A percentile compares a stretch with the other conserved stretches of the same genome.
Conservation (phyloP, 2,329 filamentous ascomycete genomes). For the Boeremia lycopersici region DNA sequence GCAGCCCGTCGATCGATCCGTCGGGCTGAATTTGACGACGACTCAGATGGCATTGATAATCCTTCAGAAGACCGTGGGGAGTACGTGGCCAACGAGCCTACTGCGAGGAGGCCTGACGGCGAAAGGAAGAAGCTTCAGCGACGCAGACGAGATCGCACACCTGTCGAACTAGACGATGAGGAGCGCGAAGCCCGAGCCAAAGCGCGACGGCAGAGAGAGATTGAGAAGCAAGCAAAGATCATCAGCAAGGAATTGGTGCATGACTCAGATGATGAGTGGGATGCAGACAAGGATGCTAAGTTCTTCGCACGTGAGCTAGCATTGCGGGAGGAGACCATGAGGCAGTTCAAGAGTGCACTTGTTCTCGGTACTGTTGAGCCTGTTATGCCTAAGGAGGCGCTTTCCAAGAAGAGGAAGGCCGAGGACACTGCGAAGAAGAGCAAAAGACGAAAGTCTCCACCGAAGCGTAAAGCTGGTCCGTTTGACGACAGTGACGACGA, state of each 20-base stretch:
- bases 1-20: slow-evolving; percentile 47
- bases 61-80: slow-evolving; percentile 61
- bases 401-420: slow-evolving; percentile 44
- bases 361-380: slow-evolving; percentile 52
- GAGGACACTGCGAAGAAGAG: slow-evolving; percentile 25
- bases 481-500: slow-evolving; percentile 41
- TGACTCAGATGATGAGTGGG: slow-evolving; percentile 84
- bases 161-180: slow-evolving; percentile 67
- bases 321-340: slow-evolving; percentile 63
- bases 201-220: slow-evolving; percentile 68
- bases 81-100: slow-evolving; percentile 73
- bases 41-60: slow-evolving; percentile 65
- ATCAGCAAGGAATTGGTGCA: slow-evolving; percentile 85
- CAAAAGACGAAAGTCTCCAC: slow-evolving; percentile 43
- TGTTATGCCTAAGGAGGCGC: slow-evolving; percentile 37
- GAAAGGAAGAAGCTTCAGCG: slow-evolving; percentile 62
- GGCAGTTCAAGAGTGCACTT: slow-evolving; percentile 53
- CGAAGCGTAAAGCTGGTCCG: slow-evolving; percentile 32
- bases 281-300: slow-evolving; percentile 71
- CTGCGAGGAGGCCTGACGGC: slow-evolving; percentile 60
- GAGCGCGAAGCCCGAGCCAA: slow-evolving; percentile 64
- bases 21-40: slow-evolving; percentile 71
- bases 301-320: slow-evolving; percentile 81
- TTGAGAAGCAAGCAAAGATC: slow-evolving; percentile 77
- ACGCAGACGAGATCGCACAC: slow-evolving; percentile 61